Conservation (phyloP, 1,139 yeast genomes). For the Candida frijolesensis region DNA sequence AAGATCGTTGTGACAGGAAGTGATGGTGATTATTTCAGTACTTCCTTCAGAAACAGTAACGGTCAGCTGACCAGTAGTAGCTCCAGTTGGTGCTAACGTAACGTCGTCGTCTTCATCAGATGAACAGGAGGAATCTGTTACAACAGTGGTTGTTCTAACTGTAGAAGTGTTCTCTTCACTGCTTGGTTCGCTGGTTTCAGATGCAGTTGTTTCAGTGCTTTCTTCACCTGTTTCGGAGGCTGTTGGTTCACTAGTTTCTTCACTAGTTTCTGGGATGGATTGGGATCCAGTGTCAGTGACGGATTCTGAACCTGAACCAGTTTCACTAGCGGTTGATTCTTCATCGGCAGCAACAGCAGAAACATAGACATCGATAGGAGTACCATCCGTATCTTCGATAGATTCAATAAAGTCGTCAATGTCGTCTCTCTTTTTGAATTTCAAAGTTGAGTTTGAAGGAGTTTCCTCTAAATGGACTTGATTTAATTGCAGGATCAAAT, state of each 20-base stretch:
- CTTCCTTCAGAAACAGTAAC: constrained; percentile 14
- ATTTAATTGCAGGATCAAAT: constrained; percentile 28
- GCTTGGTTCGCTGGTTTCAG: not conserved
- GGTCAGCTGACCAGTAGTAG: constrained; percentile 1
- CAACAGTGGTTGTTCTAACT: not conserved
- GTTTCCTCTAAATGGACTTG: constrained; percentile 34
- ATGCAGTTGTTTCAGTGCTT: not conserved
- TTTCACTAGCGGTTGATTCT: constrained; percentile 14
- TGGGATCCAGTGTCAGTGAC: constrained; percentile 25
- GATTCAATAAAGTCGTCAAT: constrained; percentile 33
- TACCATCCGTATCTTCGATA: constrained; percentile 33
- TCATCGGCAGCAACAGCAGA: constrained; percentile 18
- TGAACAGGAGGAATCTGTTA: not conserved
- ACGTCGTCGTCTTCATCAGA: constrained; percentile 13
- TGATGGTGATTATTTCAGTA: constrained; percentile 33
- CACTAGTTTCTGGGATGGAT: constrained; percentile 13
- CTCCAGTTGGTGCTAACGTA: not conserved
- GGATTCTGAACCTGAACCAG: constrained; percentile 28
- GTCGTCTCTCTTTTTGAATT: constrained; percentile 42
- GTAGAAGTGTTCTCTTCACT: not conserved
- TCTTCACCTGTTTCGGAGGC: constrained; percentile 8
- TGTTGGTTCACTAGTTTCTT: constrained; percentile 25
- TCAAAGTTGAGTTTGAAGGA: constrained; percentile 42
- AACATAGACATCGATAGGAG: constrained; percentile 18
- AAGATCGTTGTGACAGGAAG: constrained; percentile 45